Conservation (phyloP, 225 moss, liverwort and hornwort genomes). For the Climacium dendroides region DNA sequence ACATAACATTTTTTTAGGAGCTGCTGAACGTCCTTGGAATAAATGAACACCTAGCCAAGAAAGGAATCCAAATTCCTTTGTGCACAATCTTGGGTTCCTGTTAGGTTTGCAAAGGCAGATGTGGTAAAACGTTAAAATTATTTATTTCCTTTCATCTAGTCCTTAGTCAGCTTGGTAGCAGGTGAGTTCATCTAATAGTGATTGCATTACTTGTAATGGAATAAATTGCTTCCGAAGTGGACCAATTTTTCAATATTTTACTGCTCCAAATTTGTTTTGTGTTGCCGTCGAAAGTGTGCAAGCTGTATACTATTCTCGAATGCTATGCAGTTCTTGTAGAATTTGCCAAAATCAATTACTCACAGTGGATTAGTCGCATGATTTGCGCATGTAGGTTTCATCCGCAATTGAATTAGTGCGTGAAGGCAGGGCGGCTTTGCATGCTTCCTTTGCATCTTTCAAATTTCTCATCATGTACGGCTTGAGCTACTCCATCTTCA, state of each 20-base stretch:
- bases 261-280: neutral
- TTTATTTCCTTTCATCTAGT: neutral
- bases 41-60: neutral
- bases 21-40: neutral
- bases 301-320: neutral
- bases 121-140: neutral
- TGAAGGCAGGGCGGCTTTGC: slow-evolving; percentile 61
- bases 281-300: neutral
- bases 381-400: slow-evolving; percentile 24
- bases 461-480: slow-evolving; percentile 77
- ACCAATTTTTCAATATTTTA: neutral
- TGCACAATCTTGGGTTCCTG: neutral
- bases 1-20: neutral
- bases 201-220: neutral
- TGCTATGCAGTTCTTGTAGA: neutral
- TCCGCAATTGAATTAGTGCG: slow-evolving; percentile 46
- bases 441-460: slow-evolving; percentile 72
- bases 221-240: neutral
- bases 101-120: neutral
- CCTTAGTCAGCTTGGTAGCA: neutral
- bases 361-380: neutral
- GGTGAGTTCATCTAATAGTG: neutral
- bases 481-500: slow-evolving; percentile 58
- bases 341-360: neutral
- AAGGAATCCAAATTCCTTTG: neutral